Evolutionary conservation across 2,329 filamentous ascomycete species (phyloP).

Genomic region (Xylogone sp.): DNA sequence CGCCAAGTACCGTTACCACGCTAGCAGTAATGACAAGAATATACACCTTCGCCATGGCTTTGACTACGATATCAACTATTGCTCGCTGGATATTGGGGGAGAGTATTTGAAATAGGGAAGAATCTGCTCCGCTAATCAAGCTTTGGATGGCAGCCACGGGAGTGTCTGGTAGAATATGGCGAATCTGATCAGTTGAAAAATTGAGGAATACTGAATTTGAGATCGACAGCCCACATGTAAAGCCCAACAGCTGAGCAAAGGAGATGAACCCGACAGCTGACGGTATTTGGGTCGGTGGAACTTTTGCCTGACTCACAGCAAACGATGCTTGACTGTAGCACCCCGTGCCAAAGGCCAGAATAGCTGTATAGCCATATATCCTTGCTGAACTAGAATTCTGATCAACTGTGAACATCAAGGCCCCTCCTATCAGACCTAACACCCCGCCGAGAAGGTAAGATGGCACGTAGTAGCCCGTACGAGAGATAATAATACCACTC

Average conservation of each 20-base stretch:
- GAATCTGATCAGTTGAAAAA: constrained; percentile 23
- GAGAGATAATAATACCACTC: constrained; percentile 20
- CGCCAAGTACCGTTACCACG: constrained; percentile 19
- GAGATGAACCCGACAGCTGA: constrained; percentile 31
- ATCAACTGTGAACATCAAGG: constrained; percentile 8
- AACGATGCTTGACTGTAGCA: constrained; percentile 13
- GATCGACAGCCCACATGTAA: constrained; percentile 28
- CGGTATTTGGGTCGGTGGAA: constrained; percentile 22
- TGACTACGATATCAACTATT: constrained; percentile 22
- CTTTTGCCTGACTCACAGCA: constrained; percentile 21
- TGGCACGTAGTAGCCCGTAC: constrained; percentile 26
- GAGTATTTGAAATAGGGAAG: constrained; percentile 7
- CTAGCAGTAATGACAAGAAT: constrained; percentile 24
- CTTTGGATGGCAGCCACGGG: constrained; percentile 16
- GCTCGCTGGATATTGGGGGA: constrained; percentile 8
- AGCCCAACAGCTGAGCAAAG: constrained; percentile 27
- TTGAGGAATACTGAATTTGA: constrained; percentile 31
- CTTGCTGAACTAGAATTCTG: constrained; percentile 4
- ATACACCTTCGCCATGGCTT: constrained; percentile 23
- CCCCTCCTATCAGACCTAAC: constrained; percentile 25
- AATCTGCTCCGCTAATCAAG: constrained; percentile 16
- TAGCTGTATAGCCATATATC: constrained; percentile 31
- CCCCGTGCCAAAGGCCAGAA: constrained; percentile 37
- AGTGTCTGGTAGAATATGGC: constrained; percentile 15
- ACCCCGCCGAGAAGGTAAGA: constrained; percentile 29